These are phyloP conservation scores for Tremella mesenterica DNA, from an alignment of 768 basidiomycete genomes.

Conservation along the genomic window DNA sequence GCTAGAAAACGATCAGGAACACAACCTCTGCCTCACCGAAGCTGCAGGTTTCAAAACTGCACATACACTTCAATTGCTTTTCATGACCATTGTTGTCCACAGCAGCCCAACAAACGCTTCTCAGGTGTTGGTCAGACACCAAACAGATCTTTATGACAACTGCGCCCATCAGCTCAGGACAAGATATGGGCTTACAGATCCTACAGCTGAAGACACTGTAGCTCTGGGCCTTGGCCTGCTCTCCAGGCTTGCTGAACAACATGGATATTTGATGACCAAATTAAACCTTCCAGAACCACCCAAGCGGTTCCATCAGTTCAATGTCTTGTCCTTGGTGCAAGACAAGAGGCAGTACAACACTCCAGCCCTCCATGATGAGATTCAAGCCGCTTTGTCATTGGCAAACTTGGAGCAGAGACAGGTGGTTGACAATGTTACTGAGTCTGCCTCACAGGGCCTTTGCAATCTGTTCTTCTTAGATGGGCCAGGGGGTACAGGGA, in stretches of 20 bases:
- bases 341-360: not conserved
- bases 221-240: slow-evolving; percentile 50
- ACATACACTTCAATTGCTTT: slow-evolving; percentile 43
- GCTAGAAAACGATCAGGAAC: slow-evolving; percentile 49
- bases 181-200: slow-evolving; percentile 5
- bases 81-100: slow-evolving; percentile 46
- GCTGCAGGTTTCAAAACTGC: slow-evolving; percentile 48
- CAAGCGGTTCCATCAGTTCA: not conserved
- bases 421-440: slow-evolving; percentile 21
- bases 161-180: not conserved
- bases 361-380: not conserved
- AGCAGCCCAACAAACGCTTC: slow-evolving; percentile 12
- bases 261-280: slow-evolving; percentile 29
- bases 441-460: slow-evolving; percentile 21
- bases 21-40: slow-evolving; percentile 47
- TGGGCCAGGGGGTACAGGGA: slow-evolving; percentile 49
- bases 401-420: not conserved
- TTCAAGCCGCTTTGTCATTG: too few relatives aligned
- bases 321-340: not conserved
- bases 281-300: not conserved
- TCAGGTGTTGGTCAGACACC: not conserved
- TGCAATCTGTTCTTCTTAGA: slow-evolving; percentile 46
- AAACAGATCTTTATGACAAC: not conserved
- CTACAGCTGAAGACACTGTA: slow-evolving; percentile 42
- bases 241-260: slow-evolving; percentile 33